phyloP scores from a whole-genome alignment of 805 yeast genomes.

The Suhomyces canberraensis region DNA sequence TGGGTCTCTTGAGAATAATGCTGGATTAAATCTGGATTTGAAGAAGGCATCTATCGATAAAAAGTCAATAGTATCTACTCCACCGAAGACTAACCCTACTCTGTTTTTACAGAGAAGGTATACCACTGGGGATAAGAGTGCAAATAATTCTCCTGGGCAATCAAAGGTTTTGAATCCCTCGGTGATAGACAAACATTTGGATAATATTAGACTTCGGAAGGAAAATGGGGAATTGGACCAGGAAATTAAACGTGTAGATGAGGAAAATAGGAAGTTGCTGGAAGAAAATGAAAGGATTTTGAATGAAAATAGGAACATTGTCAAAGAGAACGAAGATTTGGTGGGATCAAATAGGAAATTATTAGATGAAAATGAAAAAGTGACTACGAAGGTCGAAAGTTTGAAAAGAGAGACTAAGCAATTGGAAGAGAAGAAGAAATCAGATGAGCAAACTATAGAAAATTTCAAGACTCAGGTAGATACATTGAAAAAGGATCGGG shows the following conservation, averaged over 20 bases:
- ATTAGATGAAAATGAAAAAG: conserved; percentile 4
- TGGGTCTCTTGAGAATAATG: too few species aligned
- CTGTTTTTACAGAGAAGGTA: conserved; percentile 21
- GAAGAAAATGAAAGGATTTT: background rate
- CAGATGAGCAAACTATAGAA: background rate
- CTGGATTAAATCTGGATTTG: background rate
- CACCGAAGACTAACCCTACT: conserved; percentile 22
- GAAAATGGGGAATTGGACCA: conserved; percentile 21
- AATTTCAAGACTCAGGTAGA: background rate
- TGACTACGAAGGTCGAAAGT: conserved; percentile 1
- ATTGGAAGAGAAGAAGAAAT: background rate
- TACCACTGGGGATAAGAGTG: conserved; percentile 1
- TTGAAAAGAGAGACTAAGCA: conserved; percentile 9
- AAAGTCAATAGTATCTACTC: background rate
- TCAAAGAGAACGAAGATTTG: conserved; percentile 5
- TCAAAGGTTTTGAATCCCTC: conserved; percentile 32
- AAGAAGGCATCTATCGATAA: background rate
- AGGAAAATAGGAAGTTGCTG: background rate
- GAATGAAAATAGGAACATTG: background rate
- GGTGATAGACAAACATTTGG: conserved; percentile 41
- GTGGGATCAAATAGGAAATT: conserved; percentile 8
- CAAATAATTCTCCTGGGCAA: conserved; percentile 1
- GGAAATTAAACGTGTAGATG: background rate
- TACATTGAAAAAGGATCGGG: background rate
- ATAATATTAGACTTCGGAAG: conserved; percentile 35